phyloP scores from a whole-genome alignment of 1,139 yeast species.

The Debaryomycetaceae sp. region DNA sequence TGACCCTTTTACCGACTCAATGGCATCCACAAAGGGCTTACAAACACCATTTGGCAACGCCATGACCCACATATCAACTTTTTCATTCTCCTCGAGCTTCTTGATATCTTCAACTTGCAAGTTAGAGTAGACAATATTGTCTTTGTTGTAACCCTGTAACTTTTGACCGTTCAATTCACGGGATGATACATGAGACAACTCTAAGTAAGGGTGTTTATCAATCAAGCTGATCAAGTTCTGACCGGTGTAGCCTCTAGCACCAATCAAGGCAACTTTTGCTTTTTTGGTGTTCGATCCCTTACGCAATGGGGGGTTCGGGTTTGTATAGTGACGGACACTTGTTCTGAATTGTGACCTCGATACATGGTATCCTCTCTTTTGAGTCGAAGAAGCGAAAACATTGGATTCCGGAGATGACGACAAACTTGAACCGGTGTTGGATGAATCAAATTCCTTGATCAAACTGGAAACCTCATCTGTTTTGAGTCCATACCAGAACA shows the following conservation, averaged over 20 bases:
- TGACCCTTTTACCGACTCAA: slow-evolving; percentile 59
- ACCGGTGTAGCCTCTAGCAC: slow-evolving; percentile 98
- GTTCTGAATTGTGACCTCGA: slow-evolving; percentile 6
- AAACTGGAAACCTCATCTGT: slow-evolving; percentile 62
- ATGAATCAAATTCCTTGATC: slow-evolving; percentile 59
- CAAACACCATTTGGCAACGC: slow-evolving; percentile 98
- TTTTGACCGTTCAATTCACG: slow-evolving; percentile 90
- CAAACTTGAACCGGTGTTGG: slow-evolving; percentile 32
- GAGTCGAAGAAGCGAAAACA: slow-evolving; percentile 35
- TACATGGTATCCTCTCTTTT: slow-evolving; percentile 40
- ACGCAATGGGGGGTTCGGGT: slow-evolving; percentile 72
- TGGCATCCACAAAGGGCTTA: slow-evolving; percentile 93
- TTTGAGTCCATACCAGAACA: slow-evolving; percentile 92
- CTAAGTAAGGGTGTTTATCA: slow-evolving; percentile 82
- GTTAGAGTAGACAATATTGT: slow-evolving; percentile 76
- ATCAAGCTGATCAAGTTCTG: slow-evolving; percentile 86
- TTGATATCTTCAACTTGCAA: slow-evolving; percentile 84
- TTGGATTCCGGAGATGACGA: slow-evolving; percentile 42
- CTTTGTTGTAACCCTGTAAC: slow-evolving; percentile 81
- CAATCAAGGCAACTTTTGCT: slow-evolving; percentile 84
- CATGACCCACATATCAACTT: slow-evolving; percentile 97
- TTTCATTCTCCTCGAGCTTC: slow-evolving; percentile 67
- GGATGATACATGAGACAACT: slow-evolving; percentile 88
- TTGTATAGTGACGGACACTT: slow-evolving; percentile 26
- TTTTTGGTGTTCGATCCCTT: slow-evolving; percentile 59